phyloP scores from a whole-genome alignment of 2,329 filamentous ascomycete genomes.

The Alternaria metachromatica region DNA sequence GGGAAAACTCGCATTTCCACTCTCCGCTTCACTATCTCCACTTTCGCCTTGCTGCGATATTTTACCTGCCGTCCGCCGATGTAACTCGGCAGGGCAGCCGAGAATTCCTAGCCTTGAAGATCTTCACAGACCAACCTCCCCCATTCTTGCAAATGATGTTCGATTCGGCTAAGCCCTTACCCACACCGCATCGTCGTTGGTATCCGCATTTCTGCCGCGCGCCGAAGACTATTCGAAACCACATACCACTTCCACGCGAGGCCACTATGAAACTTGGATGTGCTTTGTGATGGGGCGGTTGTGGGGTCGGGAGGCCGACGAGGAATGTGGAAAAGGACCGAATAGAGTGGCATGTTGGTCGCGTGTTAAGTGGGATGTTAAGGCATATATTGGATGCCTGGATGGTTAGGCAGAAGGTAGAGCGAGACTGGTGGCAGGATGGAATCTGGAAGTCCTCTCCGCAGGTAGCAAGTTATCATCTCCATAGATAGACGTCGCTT shows the following conservation, averaged over 20 bases:
- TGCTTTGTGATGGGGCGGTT: neutral
- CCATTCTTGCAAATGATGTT: neutral
- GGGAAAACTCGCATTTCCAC: neutral
- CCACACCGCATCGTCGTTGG: neutral
- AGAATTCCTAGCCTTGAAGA: neutral
- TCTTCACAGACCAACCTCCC: neutral
- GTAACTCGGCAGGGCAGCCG: neutral
- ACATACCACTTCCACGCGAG: conserved; percentile 2
- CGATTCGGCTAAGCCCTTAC: neutral
- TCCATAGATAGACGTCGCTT: neutral
- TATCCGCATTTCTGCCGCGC: conserved; percentile 3
- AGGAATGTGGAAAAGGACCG: neutral
- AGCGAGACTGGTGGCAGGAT: neutral
- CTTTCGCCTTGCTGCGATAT: neutral
- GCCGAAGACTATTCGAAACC: neutral
- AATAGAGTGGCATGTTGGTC: neutral
- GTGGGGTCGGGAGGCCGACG: neutral
- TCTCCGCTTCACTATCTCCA: neutral
- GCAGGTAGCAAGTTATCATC: neutral
- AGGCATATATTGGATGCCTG: neutral
- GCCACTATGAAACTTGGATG: neutral
- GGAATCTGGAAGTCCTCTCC: neutral
- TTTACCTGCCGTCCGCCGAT: neutral
- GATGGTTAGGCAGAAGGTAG: neutral
- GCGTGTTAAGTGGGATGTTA: neutral